Evolutionary conservation across 352 stramenopile species (phyloP).

Genomic region (Thraustotheca clavata): DNA sequence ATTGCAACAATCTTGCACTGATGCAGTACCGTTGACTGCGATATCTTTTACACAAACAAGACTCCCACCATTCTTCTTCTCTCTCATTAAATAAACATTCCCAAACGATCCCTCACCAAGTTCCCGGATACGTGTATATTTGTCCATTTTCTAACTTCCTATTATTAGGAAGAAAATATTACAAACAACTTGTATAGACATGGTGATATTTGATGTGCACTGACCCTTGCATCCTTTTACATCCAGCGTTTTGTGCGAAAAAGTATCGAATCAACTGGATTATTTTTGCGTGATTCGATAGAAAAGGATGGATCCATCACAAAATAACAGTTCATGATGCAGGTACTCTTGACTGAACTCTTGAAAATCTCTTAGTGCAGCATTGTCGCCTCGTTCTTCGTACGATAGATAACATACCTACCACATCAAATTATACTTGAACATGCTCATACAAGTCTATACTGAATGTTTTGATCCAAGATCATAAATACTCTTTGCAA

Average conservation of each 20-base stretch:
- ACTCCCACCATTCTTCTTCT: conserved; percentile 44
- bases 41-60: conserved; percentile 88
- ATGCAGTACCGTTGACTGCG: conserved; percentile 36
- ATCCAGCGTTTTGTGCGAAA: no score
- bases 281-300: conserved; percentile 21
- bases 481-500: conserved; percentile 53
- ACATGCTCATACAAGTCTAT: not conserved
- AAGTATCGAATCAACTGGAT: no score
- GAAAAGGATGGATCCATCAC: conserved; percentile 30
- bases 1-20: conserved; percentile 15
- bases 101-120: conserved; percentile 88
- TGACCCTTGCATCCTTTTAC: no score
- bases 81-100: conserved; percentile 83
- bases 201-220: not conserved
- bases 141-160: conserved; percentile 23
- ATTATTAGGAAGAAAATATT: no score
- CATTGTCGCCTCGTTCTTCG: conserved; percentile 61
- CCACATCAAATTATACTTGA: not conserved
- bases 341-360: conserved; percentile 34
- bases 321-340: conserved; percentile 32
- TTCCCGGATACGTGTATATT: conserved; percentile 40
- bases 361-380: conserved; percentile 62
- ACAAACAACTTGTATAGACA: not conserved
- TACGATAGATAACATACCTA: conserved; percentile 57
- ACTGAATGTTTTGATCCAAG: conserved; percentile 41